Conservation (phyloP, 1,284 basidiomycete genomes). For the Tilletia horrida region DNA sequence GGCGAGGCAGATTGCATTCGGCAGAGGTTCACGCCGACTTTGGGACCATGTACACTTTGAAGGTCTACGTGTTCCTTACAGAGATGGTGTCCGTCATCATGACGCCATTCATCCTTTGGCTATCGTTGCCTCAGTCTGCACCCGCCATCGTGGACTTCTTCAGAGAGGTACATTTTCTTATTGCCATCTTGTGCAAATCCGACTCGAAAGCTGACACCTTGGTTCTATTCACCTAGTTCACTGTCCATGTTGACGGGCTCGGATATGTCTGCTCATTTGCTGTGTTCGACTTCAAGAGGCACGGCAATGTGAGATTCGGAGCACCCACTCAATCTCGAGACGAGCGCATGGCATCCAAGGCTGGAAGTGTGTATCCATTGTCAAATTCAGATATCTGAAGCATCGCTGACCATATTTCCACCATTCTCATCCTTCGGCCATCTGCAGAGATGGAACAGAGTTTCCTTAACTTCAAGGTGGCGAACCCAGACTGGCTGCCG, state of each 20-base stretch:
- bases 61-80: constrained; percentile 68
- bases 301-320: constrained; percentile 64
- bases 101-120: constrained; percentile 90
- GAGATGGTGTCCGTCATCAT: constrained; percentile 86
- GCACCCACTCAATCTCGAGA: constrained; percentile 68
- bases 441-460: constrained; percentile 84
- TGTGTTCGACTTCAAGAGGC: constrained; percentile 90
- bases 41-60: constrained; percentile 44
- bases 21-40: constrained; percentile 40
- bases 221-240: constrained; percentile 63
- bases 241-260: constrained; percentile 89
- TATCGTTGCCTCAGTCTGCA: constrained; percentile 81
- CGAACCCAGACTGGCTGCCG: constrained; percentile 91
- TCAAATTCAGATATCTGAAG: constrained; percentile 9
- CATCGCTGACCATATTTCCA: constrained; percentile 18
- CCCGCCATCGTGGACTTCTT: constrained; percentile 57
- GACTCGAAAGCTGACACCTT: background rate
- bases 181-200: no score
- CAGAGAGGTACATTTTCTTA: constrained; percentile 31
- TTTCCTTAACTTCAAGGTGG: constrained; percentile 85
- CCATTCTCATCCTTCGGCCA: background rate
- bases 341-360: constrained; percentile 73
- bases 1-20: constrained; percentile 84
- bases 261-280: constrained; percentile 98
- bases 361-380: constrained; percentile 62